A percentile compares a stretch with the other conserved stretches of the same genome.
Evolutionary conservation across 441 rosid species (phyloP).

Genomic region (Capsella rubella): DNA sequence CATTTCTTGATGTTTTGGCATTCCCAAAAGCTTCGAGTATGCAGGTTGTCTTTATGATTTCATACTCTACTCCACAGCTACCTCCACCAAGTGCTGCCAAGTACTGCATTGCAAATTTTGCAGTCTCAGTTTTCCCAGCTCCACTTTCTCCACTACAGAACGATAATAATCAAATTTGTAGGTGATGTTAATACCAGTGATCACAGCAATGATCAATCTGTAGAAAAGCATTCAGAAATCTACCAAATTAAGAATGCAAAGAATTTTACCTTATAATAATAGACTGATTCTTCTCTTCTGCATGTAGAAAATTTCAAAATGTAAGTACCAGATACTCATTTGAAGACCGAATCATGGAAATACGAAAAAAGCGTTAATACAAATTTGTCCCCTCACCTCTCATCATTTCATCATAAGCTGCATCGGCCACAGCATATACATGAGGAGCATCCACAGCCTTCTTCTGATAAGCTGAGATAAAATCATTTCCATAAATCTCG

Average conservation of each 20-base stretch:
- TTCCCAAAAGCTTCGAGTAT: slow-evolving; percentile 99
- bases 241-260: slow-evolving; percentile 11
- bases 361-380: slow-evolving; percentile 7
- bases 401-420: slow-evolving; percentile 93
- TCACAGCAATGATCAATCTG: slow-evolving; percentile 17
- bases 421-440: slow-evolving; percentile 81
- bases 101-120: slow-evolving; percentile 91
- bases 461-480: slow-evolving; percentile 65
- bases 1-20: slow-evolving; percentile 92
- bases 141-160: slow-evolving; percentile 96
- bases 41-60: slow-evolving; percentile 72
- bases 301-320: slow-evolving; percentile 39
- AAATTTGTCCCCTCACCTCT: slow-evolving; percentile 56
- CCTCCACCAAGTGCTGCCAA: slow-evolving; percentile 92
- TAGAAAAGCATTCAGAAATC: slow-evolving; percentile 25
- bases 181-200: background rate
- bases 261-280: slow-evolving; percentile 40
- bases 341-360: slow-evolving; percentile 25
- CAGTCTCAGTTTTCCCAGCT: slow-evolving; percentile 99
- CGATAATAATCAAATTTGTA: slow-evolving; percentile 16
- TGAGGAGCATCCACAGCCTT: slow-evolving; percentile 75
- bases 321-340: slow-evolving; percentile 34
- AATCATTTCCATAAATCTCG: slow-evolving; percentile 68
- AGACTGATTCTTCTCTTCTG: slow-evolving; percentile 49
- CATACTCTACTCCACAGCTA: slow-evolving; percentile 70